Percentiles rank a stretch among this genome's conserved stretches.
Conservation (phyloP, 2,329 filamentous ascomycete genomes). For the Pseudocercospora vitis region DNA sequence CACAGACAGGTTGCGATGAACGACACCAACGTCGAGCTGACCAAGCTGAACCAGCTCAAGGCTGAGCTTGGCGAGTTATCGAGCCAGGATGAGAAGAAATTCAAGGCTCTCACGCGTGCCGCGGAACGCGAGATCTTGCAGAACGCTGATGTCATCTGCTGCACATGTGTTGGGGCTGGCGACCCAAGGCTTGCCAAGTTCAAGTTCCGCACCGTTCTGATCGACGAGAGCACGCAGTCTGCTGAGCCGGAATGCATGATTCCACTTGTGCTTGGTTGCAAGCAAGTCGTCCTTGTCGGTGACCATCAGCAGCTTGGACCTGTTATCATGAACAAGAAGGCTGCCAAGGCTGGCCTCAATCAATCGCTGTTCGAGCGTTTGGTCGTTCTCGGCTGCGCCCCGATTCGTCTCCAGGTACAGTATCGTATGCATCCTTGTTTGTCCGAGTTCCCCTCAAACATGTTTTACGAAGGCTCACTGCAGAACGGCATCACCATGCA, state of each 20-base stretch:
- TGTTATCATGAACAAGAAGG: constrained; percentile 99
- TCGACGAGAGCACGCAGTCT: constrained; percentile 97
- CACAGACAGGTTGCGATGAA: constrained; percentile 97
- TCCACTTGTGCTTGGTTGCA: constrained; percentile 91
- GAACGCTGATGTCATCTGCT: constrained; percentile 97
- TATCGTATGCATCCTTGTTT: constrained; percentile 99
- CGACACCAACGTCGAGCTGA: constrained; percentile 89
- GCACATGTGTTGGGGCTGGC: constrained; percentile 95
- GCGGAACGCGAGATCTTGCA: constrained; percentile 93
- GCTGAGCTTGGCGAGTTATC: constrained; percentile 86
- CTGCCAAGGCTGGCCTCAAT: constrained; percentile 93
- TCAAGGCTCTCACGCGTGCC: constrained; percentile 89
- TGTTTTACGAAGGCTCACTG: constrained; percentile 98
- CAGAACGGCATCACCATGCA: constrained; percentile 94
- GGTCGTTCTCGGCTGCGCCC: constrained; percentile 84
- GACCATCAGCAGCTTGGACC: constrained; percentile 97
- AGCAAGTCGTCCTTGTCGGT: constrained; percentile 97
- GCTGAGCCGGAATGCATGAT: constrained; percentile 99
- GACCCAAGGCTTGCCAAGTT: constrained; percentile 94
- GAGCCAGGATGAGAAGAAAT: constrained; percentile 96
- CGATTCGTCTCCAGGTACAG: constrained; percentile 92
- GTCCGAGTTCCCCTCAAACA: constrained; percentile 96
- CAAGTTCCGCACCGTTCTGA: constrained; percentile 96
- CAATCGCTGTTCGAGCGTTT: constrained; percentile 98
- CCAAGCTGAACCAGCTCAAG: constrained; percentile 91